phyloP scores from a whole-genome alignment of 2,329 filamentous ascomycete species.

The Paracorniculantispora psalliotae region DNA sequence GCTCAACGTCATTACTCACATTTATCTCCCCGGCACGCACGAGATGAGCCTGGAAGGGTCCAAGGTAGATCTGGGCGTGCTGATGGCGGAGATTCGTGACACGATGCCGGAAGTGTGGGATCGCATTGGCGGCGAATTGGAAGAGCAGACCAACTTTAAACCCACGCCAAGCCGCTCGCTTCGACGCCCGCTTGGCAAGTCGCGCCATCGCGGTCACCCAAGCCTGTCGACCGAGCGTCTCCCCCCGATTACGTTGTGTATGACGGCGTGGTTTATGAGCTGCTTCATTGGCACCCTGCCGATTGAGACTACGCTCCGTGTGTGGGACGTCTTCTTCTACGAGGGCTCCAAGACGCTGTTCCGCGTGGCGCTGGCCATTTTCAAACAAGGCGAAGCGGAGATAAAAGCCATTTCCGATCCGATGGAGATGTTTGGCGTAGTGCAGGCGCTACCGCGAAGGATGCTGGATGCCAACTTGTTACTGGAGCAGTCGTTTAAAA shows the following conservation, averaged over 20 bases:
- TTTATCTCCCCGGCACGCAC: constrained; percentile 86
- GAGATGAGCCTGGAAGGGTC: constrained; percentile 85
- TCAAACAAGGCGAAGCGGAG: constrained; percentile 79
- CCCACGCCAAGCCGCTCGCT: constrained; percentile 31
- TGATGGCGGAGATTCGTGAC: constrained; percentile 83
- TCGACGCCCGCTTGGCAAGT: constrained; percentile 33
- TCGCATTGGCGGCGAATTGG: constrained; percentile 77
- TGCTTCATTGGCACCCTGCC: constrained; percentile 90
- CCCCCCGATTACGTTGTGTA: constrained; percentile 85
- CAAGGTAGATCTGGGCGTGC: constrained; percentile 87
- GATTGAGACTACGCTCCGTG: constrained; percentile 83
- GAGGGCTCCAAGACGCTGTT: constrained; percentile 93
- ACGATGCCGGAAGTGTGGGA: constrained; percentile 78
- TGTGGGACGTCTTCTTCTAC: constrained; percentile 96
- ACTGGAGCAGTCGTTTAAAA: constrained; percentile 77
- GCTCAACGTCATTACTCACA: constrained; percentile 83
- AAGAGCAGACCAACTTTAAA: constrained; percentile 40
- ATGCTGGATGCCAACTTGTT: constrained; percentile 78
- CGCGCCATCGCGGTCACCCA: constrained; percentile 35
- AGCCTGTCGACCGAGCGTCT: constrained; percentile 51
- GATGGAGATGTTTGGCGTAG: constrained; percentile 93
- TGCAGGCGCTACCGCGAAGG: constrained; percentile 77
- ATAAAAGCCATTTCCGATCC: constrained; percentile 77
- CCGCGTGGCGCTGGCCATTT: constrained; percentile 82
- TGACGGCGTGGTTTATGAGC: constrained; percentile 97